Percentiles rank a stretch among this genome's conserved stretches.
Conservation (phyloP, 371 early-diverging fungal species). For the Dentiscutata heterogama region DNA sequence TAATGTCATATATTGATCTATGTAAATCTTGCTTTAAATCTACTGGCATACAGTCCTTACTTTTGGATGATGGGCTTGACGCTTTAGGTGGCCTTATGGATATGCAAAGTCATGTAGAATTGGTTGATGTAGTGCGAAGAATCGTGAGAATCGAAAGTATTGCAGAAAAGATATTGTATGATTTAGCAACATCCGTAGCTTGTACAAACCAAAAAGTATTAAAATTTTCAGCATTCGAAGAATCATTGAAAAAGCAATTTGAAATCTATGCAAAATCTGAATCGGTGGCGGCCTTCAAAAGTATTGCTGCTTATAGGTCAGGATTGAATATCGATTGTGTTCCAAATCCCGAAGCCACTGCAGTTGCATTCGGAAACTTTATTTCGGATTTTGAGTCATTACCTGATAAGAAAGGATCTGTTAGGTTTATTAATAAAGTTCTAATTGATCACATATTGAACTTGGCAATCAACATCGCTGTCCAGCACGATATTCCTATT, state of each 20-base stretch:
- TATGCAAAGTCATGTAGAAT: conserved; percentile 19
- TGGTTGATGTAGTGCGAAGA: conserved; percentile 8
- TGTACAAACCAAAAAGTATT: not conserved
- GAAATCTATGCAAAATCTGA: conserved; percentile 10
- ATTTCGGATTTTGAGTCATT: not conserved
- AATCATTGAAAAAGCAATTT: not conserved
- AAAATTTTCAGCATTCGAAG: too few species aligned
- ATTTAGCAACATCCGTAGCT: not conserved
- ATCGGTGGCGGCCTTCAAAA: conserved; percentile 36
- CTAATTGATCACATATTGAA: conserved; percentile 33
- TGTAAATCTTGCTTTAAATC: conserved; percentile 27
- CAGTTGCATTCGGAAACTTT: not conserved
- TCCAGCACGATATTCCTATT: conserved; percentile 26
- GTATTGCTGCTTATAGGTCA: conserved; percentile 30
- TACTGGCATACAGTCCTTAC: conserved; percentile 19
- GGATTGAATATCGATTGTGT: conserved; percentile 27
- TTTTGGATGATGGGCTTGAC: conserved; percentile 36
- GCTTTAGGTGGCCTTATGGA: not conserved
- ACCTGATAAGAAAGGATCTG: not conserved
- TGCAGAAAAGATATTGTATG: conserved; percentile 18
- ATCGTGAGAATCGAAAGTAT: conserved; percentile 38
- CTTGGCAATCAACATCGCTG: not conserved
- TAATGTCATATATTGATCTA: conserved; percentile 1
- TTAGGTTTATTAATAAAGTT: not conserved
- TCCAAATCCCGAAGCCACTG: not conserved